A percentile compares a stretch with the other conserved stretches of the same genome.
phyloP scores from a whole-genome alignment of 2,329 filamentous ascomycete species.

The Beauveria australis region DNA sequence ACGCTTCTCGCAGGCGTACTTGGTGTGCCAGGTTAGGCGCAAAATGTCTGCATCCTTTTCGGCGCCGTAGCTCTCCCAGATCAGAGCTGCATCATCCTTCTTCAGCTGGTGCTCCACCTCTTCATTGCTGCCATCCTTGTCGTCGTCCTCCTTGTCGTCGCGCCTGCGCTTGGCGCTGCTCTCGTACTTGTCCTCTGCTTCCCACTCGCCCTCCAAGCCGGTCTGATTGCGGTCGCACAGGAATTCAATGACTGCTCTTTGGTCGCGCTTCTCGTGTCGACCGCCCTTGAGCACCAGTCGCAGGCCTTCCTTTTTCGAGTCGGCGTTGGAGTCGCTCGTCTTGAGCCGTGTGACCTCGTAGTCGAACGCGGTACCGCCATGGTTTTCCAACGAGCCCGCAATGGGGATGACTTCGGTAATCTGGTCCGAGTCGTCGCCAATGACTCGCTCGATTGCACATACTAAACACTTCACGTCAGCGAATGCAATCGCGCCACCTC shows the following conservation, averaged over 20 bases:
- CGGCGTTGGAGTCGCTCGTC: constrained; percentile 52
- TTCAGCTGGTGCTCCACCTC: constrained; percentile 43
- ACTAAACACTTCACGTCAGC: constrained; percentile 37
- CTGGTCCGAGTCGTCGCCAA: constrained; percentile 39
- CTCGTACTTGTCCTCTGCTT: constrained; percentile 47
- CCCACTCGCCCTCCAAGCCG: constrained; percentile 65
- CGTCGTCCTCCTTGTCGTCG: constrained; percentile 25
- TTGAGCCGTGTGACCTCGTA: constrained; percentile 59
- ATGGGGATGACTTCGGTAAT: constrained; percentile 60
- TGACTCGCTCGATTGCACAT: constrained; percentile 62
- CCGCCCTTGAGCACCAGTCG: constrained; percentile 60
- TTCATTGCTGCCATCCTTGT: constrained; percentile 30
- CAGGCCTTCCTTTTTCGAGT: constrained; percentile 63
- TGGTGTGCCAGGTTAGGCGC: constrained; percentile 76
- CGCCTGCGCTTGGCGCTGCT: constrained; percentile 24
- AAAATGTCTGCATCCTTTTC: constrained; percentile 55
- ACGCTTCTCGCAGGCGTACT: constrained; percentile 67
- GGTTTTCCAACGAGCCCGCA: constrained; percentile 58
- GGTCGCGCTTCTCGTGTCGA: constrained; percentile 41
- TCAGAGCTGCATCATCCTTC: constrained; percentile 54
- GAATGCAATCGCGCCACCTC: not conserved
- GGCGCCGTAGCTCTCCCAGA: constrained; percentile 65
- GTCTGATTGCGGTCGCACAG: constrained; percentile 66
- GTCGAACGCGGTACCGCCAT: constrained; percentile 53
- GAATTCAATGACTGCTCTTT: constrained; percentile 78